These are phyloP conservation scores for Telopea speciosissima DNA, from an alignment of 177 flowering plant species.

Conservation along the genomic window DNA sequence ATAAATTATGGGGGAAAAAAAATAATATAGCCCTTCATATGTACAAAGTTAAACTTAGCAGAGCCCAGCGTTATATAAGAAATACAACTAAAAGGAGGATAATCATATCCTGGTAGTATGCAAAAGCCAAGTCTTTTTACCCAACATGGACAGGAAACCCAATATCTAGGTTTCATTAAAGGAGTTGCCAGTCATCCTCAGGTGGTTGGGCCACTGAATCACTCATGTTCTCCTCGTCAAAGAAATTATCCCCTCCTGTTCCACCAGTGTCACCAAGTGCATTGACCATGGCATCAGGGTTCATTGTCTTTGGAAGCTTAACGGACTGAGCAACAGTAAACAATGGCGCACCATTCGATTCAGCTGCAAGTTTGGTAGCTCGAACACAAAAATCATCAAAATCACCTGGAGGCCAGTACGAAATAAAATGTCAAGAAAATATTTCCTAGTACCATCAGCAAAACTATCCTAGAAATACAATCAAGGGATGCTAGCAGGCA, in stretches of 20 bases:
- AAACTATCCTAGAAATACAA: background rate
- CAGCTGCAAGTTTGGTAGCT: slow-evolving; percentile 59
- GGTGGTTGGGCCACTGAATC: slow-evolving; percentile 20
- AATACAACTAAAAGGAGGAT: background rate
- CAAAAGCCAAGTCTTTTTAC: background rate
- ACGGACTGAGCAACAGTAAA: slow-evolving; percentile 52
- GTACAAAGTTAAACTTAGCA: too few species aligned
- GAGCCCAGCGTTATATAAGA: background rate
- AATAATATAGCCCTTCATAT: too few species aligned
- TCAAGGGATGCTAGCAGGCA: background rate
- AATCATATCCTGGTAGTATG: background rate
- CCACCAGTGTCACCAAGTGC: slow-evolving; percentile 7
- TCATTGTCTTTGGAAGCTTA: slow-evolving; percentile 17
- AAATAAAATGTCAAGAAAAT: background rate
- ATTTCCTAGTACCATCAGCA: background rate
- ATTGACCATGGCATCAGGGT: slow-evolving; percentile 9
- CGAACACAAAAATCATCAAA: slow-evolving; percentile 73
- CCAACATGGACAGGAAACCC: background rate
- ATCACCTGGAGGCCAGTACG: slow-evolving; percentile 41
- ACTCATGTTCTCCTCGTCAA: slow-evolving; percentile 16
- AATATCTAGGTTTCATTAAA: slow-evolving; percentile 23
- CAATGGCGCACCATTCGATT: slow-evolving; percentile 78
- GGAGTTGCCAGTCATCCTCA: slow-evolving; percentile 87
- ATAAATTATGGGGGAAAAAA: too few species aligned
- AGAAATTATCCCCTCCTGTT: slow-evolving; percentile 21